Percentiles rank a stretch among this genome's conserved stretches.
phyloP scores from a whole-genome alignment of 441 rosid species.

The Theobroma grandiflorum region DNA sequence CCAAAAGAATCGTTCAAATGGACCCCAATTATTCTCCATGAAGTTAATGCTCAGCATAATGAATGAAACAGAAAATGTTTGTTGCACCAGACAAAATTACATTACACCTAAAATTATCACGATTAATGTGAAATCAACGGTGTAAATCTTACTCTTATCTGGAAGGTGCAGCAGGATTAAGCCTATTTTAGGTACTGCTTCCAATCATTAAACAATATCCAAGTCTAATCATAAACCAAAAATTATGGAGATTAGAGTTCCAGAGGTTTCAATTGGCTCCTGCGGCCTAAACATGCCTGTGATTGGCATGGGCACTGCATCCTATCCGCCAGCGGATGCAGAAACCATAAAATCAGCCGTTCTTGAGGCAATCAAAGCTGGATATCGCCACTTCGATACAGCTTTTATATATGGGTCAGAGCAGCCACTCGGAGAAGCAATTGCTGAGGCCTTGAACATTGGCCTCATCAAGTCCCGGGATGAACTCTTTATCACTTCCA shows the following conservation, averaged over 20 bases:
- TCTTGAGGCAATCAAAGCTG: slow-evolving; percentile 59
- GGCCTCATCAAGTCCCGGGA: slow-evolving; percentile 56
- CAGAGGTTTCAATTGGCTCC: slow-evolving; percentile 14
- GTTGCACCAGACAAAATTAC: slow-evolving; percentile 19
- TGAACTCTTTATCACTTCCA: slow-evolving; percentile 62
- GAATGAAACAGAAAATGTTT: slow-evolving; percentile 18
- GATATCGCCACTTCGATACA: slow-evolving; percentile 69
- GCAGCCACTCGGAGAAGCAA: slow-evolving; percentile 67
- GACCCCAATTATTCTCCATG: slow-evolving; percentile 11
- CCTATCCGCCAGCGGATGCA: slow-evolving; percentile 40
- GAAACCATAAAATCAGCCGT: slow-evolving; percentile 44
- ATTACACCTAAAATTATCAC: not conserved
- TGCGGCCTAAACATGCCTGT: slow-evolving; percentile 39
- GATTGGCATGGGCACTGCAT: slow-evolving; percentile 54
- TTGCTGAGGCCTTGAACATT: slow-evolving; percentile 53
- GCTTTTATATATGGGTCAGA: slow-evolving; percentile 56
- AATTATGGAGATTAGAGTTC: slow-evolving; percentile 13
- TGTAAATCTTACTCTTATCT: not conserved
- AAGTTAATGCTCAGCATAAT: not conserved
- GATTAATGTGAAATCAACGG: not conserved
- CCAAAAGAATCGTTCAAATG: not conserved
- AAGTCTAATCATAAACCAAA: slow-evolving; percentile 1
- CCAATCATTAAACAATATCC: not conserved
- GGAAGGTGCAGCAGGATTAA: not conserved
- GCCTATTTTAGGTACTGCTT: slow-evolving; percentile 9